These are phyloP conservation scores for Diaporthe sp. DNA, from an alignment of 2,329 filamentous ascomycete species.

Conservation along the genomic window DNA sequence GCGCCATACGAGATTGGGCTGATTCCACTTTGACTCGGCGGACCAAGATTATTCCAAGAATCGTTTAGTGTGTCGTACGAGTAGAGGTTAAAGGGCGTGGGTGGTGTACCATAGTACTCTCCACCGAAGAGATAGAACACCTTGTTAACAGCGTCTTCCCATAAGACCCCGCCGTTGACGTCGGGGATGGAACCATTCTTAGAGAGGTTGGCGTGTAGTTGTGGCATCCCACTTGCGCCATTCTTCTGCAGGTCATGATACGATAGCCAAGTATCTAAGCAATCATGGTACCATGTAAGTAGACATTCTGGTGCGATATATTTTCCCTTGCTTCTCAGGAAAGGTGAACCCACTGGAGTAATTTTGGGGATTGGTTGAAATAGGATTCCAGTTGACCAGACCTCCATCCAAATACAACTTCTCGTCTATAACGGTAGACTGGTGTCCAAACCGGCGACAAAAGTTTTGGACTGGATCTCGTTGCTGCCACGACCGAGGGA, in stretches of 20 bases:
- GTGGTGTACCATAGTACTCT: slow-evolving; percentile 59
- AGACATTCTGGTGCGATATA: background rate
- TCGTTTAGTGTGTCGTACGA: slow-evolving; percentile 69
- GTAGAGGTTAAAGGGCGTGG: slow-evolving; percentile 64
- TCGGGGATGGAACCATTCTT: slow-evolving; percentile 70
- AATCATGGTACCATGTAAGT: background rate
- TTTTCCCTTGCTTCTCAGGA: background rate
- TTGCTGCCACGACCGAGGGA: slow-evolving; percentile 47
- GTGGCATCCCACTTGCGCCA: slow-evolving; percentile 60
- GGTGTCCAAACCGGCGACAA: slow-evolving; percentile 68
- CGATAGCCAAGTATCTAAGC: slow-evolving; percentile 64
- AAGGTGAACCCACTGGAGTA: slow-evolving; percentile 64
- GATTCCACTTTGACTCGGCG: slow-evolving; percentile 52
- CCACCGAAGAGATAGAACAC: slow-evolving; percentile 74
- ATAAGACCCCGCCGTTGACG: slow-evolving; percentile 62
- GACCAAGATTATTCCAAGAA: slow-evolving; percentile 64
- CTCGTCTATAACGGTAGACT: slow-evolving; percentile 70
- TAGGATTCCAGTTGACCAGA: slow-evolving; percentile 66
- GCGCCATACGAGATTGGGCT: slow-evolving; percentile 68
- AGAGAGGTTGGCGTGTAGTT: slow-evolving; percentile 67
- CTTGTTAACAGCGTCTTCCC: slow-evolving; percentile 73
- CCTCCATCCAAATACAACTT: slow-evolving; percentile 74
- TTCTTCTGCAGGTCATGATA: slow-evolving; percentile 68
- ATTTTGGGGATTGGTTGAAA: slow-evolving; percentile 61
- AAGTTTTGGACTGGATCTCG: slow-evolving; percentile 67